Evolutionary conservation across 108 stramenopile genomes (phyloP).

Genomic region (Cyclotella sp.): DNA sequence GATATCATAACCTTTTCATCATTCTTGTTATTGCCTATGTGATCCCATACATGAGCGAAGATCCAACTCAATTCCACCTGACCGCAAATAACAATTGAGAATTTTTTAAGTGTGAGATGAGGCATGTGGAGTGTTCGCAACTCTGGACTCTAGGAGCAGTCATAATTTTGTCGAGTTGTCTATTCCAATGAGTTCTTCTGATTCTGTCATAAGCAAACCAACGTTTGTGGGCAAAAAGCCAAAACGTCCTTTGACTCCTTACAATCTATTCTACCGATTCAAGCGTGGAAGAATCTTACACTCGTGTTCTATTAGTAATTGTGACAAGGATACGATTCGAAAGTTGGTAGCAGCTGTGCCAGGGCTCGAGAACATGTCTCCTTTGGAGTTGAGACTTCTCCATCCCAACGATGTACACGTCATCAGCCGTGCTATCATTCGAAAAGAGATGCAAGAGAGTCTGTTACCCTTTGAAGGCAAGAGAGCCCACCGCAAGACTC

Average conservation of each 20-base stretch:
- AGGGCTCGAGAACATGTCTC: slow-evolving; percentile 14
- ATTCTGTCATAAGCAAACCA: too few relatives aligned
- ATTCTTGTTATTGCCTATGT: too few relatives aligned
- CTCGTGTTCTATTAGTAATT: not conserved
- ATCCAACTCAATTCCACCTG: too few relatives aligned
- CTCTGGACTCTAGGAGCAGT: too few relatives aligned
- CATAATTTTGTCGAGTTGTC: too few relatives aligned
- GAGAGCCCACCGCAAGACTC: slow-evolving; percentile 16
- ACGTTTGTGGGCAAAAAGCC: not conserved
- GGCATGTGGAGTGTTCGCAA: too few relatives aligned
- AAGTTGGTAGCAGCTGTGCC: slow-evolving; percentile 12
- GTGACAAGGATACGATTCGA: slow-evolving; percentile 4
- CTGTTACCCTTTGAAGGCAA: slow-evolving; percentile 15
- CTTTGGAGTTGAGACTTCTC: not conserved
- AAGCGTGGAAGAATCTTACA: slow-evolving; percentile 13
- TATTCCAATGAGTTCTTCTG: too few relatives aligned
- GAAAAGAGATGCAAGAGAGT: slow-evolving; percentile 7
- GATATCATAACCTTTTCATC: too few relatives aligned
- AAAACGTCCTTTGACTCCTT: slow-evolving; percentile 21
- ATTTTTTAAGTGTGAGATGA: too few relatives aligned
- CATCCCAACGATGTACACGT: not conserved
- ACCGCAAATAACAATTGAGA: too few relatives aligned
- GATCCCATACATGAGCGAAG: too few relatives aligned
- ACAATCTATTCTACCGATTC: slow-evolving; percentile 34
- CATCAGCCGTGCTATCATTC: slow-evolving; percentile 1